A percentile compares a stretch with the other conserved stretches of the same genome.
Conservation (phyloP, 2,329 filamentous ascomycete genomes). For the Arachnopeziza araneosa region DNA sequence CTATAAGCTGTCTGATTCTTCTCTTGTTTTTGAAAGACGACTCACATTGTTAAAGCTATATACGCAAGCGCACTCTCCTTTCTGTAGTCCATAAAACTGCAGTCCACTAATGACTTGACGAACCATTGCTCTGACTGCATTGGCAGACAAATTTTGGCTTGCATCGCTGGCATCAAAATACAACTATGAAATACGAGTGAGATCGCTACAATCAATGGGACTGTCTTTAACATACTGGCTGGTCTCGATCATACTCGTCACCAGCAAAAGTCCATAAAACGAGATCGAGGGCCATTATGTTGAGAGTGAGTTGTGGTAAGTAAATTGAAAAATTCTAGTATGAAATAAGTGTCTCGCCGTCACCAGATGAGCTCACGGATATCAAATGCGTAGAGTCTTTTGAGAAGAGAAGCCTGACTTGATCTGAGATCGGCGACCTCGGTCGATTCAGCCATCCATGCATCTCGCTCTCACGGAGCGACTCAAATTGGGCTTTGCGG, state of each 20-base stretch:
- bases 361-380: too few relatives aligned
- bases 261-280: constrained; percentile 2
- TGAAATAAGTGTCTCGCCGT: too few relatives aligned
- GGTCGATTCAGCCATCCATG: neutral
- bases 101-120: constrained; percentile 6
- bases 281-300: neutral
- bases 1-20: neutral
- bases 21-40: neutral
- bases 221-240: neutral
- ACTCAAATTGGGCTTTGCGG: too few relatives aligned
- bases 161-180: constrained; percentile 2
- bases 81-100: constrained; percentile 5
- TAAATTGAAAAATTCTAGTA: too few relatives aligned
- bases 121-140: neutral
- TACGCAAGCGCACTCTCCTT: constrained; percentile 8
- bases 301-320: neutral
- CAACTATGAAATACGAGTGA: neutral
- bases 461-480: neutral
- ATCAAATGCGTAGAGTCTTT: constrained; percentile 22
- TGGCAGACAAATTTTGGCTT: neutral
- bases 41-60: constrained; percentile 10
- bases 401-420: constrained; percentile 21
- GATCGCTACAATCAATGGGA: neutral
- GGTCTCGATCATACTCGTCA: neutral
- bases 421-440: neutral